Evolutionary conservation across 1,284 basidiomycete genomes (phyloP).

Genomic region (Malassezia cuniculi): DNA sequence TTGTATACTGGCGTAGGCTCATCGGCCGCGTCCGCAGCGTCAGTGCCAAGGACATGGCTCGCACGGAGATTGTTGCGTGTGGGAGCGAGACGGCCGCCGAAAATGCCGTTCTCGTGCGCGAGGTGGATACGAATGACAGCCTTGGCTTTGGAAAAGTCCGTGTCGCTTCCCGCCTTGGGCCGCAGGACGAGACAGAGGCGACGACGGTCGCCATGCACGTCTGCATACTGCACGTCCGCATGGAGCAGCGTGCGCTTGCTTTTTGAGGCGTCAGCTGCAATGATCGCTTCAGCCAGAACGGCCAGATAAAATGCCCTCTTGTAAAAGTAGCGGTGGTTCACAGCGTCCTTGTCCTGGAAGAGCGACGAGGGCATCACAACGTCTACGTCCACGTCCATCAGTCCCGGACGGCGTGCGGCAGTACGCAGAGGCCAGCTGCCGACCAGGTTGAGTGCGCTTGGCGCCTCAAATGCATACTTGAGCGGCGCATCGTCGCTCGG

Average conservation of each 20-base stretch:
- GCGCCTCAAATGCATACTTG: constrained; percentile 65
- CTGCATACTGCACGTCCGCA: constrained; percentile 56
- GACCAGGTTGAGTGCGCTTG: constrained; percentile 56
- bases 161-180: constrained; percentile 50
- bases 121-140: constrained; percentile 64
- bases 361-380: constrained; percentile 51
- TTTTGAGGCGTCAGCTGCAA: constrained; percentile 13
- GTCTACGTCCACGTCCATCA: constrained; percentile 35
- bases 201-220: constrained; percentile 56
- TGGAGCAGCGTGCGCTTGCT: constrained; percentile 49
- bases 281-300: constrained; percentile 58
- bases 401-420: constrained; percentile 27
- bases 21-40: background rate
- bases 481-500: constrained; percentile 48
- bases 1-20: constrained; percentile 64
- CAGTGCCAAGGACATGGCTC: constrained; percentile 1
- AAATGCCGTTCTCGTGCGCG: constrained; percentile 54
- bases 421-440: constrained; percentile 43
- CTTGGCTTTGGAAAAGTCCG: constrained; percentile 59
- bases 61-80: constrained; percentile 49
- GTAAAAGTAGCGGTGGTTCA: constrained; percentile 79
- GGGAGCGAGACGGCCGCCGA: constrained; percentile 59
- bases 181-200: constrained; percentile 57
- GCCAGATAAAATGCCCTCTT: constrained; percentile 85
- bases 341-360: constrained; percentile 89